Evolutionary conservation across 805 yeast species (phyloP), one percentile per base, ranked within the genome.

Genomic region (Monosporozyma unispora): DNA sequence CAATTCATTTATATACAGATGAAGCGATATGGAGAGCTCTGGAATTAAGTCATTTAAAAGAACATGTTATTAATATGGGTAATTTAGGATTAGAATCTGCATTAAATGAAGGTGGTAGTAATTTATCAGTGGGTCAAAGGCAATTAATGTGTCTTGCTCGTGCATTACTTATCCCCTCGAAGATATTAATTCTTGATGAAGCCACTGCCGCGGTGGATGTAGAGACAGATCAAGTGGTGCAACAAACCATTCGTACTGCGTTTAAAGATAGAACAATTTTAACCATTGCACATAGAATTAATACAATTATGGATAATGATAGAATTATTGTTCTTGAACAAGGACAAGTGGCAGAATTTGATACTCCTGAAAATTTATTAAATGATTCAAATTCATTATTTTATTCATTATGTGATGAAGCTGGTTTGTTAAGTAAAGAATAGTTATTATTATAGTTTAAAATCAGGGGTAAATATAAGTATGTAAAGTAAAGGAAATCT

Each of bases 181-280:
- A 80, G 52, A 76, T 86, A 40, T 71, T 86, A 54, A 81, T 86
- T 8, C 68, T 86, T 59, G 95, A 86, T 66, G 95, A 86, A 67
- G 95, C 95, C 11, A 86, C 95, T 2, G 93, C 95, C 4, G 89
- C 91, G 5, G 93, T 86, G 47, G 95, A 86, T 67, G 90, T 85
- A 35, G 87, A 84, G 61, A 86, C 95, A 2, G 95, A 86, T 66
- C 70, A 79, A 53, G 76, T 85, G 49, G 74, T 86, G 47, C 95
- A 86, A 69, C 79, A 82, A 53, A 86, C 95, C 1, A 86, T 86
- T 47, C 75, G 93, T 67, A 68, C 74, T 1, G 88, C 85, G 40
- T 86, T 86, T 61, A 78, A 79, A 54, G 83, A 84, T 48, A 76
- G 89, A 64, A 86, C 95, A 0, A 86, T 86, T 57, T 70, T 86